phyloP scores from a whole-genome alignment of 169 alveolate species.

The Plasmodium berghei region DNA sequence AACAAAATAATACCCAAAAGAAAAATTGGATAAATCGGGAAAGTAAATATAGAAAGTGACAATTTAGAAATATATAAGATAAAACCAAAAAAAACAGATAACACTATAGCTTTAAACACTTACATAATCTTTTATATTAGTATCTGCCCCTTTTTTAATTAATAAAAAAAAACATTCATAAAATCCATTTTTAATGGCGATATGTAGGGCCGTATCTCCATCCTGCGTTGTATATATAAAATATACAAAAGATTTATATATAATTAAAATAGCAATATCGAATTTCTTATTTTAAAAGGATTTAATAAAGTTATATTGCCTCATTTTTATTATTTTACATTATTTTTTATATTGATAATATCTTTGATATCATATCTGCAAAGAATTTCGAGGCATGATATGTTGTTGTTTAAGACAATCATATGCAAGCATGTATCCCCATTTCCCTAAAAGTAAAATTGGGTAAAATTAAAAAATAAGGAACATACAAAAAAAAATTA shows the following conservation, averaged over 20 bases:
- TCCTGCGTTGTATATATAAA: slow-evolving; percentile 21
- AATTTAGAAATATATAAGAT: too few relatives aligned
- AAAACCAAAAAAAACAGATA: not conserved
- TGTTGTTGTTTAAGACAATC: slow-evolving; percentile 55
- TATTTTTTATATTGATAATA: slow-evolving; percentile 61
- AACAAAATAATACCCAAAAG: not conserved
- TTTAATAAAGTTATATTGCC: too few relatives aligned
- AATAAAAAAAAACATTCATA: slow-evolving; percentile 36
- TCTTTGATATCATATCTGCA: slow-evolving; percentile 52
- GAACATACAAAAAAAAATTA: not conserved
- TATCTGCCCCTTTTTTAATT: slow-evolving; percentile 61
- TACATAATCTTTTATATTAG: slow-evolving; percentile 57
- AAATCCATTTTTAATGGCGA: slow-evolving; percentile 73
- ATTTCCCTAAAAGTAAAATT: slow-evolving; percentile 23
- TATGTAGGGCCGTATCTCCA: slow-evolving; percentile 73
- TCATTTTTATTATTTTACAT: slow-evolving; percentile 19
- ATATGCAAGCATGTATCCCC: slow-evolving; percentile 75
- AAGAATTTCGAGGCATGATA: slow-evolving; percentile 54
- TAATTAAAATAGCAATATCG: not conserved
- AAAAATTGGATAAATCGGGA: not conserved
- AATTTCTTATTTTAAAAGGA: too few relatives aligned
- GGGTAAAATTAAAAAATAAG: not conserved
- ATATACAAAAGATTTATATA: not conserved
- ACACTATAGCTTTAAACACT: slow-evolving; percentile 2
- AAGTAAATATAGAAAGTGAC: too few relatives aligned